phyloP scores from a whole-genome alignment of 768 basidiomycete species.

The Russula compacta region DNA sequence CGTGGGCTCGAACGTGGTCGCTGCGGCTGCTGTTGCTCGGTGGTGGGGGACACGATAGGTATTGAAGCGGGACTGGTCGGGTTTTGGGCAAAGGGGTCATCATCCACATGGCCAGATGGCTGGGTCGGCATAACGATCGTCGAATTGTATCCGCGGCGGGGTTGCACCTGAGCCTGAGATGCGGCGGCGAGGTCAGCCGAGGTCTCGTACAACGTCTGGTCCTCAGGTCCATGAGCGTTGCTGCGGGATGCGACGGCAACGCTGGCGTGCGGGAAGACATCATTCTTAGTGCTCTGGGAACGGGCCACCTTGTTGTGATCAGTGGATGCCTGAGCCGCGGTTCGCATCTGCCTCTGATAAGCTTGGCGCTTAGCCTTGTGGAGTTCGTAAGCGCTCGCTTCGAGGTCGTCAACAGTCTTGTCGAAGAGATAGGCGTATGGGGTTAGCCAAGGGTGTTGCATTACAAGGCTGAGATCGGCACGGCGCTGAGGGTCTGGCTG shows the following conservation, averaged over 20 bases:
- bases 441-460: slow-evolving; percentile 82
- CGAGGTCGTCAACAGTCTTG: slow-evolving; percentile 67
- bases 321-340: slow-evolving; percentile 32
- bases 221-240: slow-evolving; percentile 36
- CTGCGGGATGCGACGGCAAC: slow-evolving; percentile 30
- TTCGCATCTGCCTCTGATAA: slow-evolving; percentile 74
- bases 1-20: slow-evolving; percentile 2
- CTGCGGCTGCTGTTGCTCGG: slow-evolving; percentile 12
- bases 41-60: slow-evolving; percentile 24
- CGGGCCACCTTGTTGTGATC: slow-evolving; percentile 31
- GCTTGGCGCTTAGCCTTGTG: slow-evolving; percentile 76
- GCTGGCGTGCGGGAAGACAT: slow-evolving; percentile 31
- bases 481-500: slow-evolving; percentile 83
- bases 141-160: slow-evolving; percentile 28
- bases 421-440: slow-evolving; percentile 58
- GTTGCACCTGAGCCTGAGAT: slow-evolving; percentile 23
- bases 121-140: slow-evolving; percentile 35
- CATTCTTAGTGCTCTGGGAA: slow-evolving; percentile 49
- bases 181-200: slow-evolving; percentile 47
- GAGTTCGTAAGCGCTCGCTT: slow-evolving; percentile 70
- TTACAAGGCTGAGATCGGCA: slow-evolving; percentile 66
- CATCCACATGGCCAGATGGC: slow-evolving; percentile 40
- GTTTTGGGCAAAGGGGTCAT: slow-evolving; percentile 59
- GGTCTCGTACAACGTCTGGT: slow-evolving; percentile 51
- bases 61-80: slow-evolving; percentile 26